Base-by-base conservation (phyloP, 129 eudicot genomes). In the Sambucus nigra region DNA sequence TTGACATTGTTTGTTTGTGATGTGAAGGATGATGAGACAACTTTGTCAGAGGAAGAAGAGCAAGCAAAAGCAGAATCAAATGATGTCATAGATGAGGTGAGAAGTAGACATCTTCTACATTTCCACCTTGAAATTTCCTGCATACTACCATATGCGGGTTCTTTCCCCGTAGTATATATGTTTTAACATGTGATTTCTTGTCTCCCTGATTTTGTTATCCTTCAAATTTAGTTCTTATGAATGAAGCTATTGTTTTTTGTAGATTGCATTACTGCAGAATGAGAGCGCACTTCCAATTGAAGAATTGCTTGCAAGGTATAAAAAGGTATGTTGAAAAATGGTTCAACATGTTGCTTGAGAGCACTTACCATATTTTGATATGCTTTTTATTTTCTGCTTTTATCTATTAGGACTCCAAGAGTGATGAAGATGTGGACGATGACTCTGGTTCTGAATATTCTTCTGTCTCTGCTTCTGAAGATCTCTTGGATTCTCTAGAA, bases 11-110 rank as follows among this genome's bases (percentile, higher is more conserved):
- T 23, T 35, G 24, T 24, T 50, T 45, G 60, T 53, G 27, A 39
- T 62, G 6, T 64, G 47, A 66, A 92, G 96, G 99, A 92, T 75
- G 99, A 92, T 62, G 99, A 92, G 73, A 72, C 99, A 28, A 86
- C 99, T 19, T 77, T 92, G 63, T 51, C 70, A 51, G 99, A 92
- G 77, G 99, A 92, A 82, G 99, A 92, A 60, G 84, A 80, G 55
- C 51, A 82, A 51, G 94, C 84, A 38, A 80, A 86, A 55, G 64
- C 78, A 6, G 99, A 92, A 59, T 23, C 64, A 24, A 62, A 73
- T 51, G 69, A 78, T 63, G 62, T 75, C 46, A 65, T 47, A 48
- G 94, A 86, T 38, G 99, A 92, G 92, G 99, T 82, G 47, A 65
- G 51, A 65, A 27, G 39, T 12, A n/a, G n/a, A n/a, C n/a, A n/a